These are phyloP conservation scores for Xenoacremonium recifei DNA, from an alignment of 2,329 filamentous ascomycete species.

Conservation along the genomic window DNA sequence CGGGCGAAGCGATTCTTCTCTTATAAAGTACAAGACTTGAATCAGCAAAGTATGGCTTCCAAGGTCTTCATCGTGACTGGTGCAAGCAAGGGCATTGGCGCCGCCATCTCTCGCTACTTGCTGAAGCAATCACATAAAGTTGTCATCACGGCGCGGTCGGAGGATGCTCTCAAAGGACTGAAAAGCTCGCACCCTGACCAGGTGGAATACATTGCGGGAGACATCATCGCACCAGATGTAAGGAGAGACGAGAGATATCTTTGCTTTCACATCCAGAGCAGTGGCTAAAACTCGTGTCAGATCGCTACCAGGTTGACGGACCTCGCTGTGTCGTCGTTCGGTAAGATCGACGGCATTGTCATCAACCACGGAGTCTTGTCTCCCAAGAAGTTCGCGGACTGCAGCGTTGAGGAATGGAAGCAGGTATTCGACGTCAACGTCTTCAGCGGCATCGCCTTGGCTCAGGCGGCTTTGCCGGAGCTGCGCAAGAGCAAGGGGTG, in stretches of 20 bases:
- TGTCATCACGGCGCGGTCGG: slow-evolving; percentile 56
- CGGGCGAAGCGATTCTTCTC: no score
- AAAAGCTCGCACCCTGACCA: slow-evolving; percentile 47
- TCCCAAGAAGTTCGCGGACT: slow-evolving; percentile 71
- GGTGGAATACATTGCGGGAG: slow-evolving; percentile 55
- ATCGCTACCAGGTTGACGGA: slow-evolving; percentile 62
- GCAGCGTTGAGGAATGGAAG: slow-evolving; percentile 72
- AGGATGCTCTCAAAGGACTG: slow-evolving; percentile 47
- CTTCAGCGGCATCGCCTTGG: slow-evolving; percentile 74
- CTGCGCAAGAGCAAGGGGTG: slow-evolving; percentile 68
- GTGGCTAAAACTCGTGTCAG: slow-evolving; percentile 30
- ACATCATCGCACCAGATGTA: no score
- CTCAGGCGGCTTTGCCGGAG: slow-evolving; percentile 67
- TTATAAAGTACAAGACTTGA: no score
- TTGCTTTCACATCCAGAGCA: no score
- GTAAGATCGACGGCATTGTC: slow-evolving; percentile 74
- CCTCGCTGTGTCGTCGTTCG: slow-evolving; percentile 65
- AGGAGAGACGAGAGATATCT: no score
- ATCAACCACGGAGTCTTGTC: slow-evolving; percentile 83
- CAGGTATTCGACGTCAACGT: slow-evolving; percentile 79
- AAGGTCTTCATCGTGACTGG: slow-evolving; percentile 71
- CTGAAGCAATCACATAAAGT: slow-evolving; percentile 56
- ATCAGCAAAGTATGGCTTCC: slow-evolving; percentile 45
- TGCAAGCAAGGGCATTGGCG: slow-evolving; percentile 62
- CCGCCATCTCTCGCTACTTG: slow-evolving; percentile 53